Base-by-base conservation (phyloP, 2,329 filamentous ascomycete genomes). In the Torrubiella hemipterigena region DNA sequence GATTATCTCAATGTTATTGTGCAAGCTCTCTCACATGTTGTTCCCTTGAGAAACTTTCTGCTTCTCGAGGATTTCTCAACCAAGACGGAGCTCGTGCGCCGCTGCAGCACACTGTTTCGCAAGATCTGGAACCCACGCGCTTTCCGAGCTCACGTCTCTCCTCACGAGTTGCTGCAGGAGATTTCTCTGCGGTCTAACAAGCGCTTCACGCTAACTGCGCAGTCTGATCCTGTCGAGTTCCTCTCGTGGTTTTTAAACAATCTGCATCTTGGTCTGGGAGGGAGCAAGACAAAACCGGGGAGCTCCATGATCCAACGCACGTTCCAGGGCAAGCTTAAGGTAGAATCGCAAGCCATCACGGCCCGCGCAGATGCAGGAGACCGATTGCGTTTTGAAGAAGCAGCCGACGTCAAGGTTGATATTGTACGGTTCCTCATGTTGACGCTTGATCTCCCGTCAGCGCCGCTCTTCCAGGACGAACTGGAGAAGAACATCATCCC, bases 41-140 rank as follows among this genome's bases (percentile, higher is more conserved):
- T 77, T 14, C 89, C 91, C 4, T 64, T 98, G 43, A 77, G 91
- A 20, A 95, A 96, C 53, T 96, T 77, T 59, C 77, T 96, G 51
- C 76, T 98, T 47, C 71, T 96, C 2, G 84, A 94, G 50, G 73
- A 93, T 43, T 78, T 95, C 31, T 67, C 68, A 9, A 69, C 67
- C 35, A 77, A 55, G 17, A 44, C 84, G 3, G 86, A 96, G 58
- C 73, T 98, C 20, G 84, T 83, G 32, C 80, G 91, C 52, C 76
- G 91, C 9, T 87, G 89, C 50, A 83, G 81, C 44, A 91, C 86
- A 32, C 69, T 98, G 14, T 76, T 96, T 37, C 81, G 91, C 52
- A 98, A 98, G 60, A 84, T 98, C 42, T 98, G 91, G 91, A 98
- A 98, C 52, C 81, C 87, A 3, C 80, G 83, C 44, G 89, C 91